Evolutionary conservation across 179 eudicot genomes (phyloP).

Genomic region (Sideroxylon spinosum): DNA sequence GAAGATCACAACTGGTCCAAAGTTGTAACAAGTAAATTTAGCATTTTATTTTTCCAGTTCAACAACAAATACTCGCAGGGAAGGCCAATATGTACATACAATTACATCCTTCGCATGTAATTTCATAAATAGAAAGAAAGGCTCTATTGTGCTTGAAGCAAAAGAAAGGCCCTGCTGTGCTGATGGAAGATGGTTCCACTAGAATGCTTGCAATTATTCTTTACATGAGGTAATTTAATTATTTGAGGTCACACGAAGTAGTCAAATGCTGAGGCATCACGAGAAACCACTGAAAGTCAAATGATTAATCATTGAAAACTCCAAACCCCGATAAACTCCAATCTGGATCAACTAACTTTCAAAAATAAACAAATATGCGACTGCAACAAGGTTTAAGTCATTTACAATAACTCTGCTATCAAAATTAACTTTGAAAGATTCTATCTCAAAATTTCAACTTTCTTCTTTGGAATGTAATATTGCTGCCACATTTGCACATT

Average conservation of each 20-base stretch:
- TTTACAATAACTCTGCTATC: not conserved
- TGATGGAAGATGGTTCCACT: not conserved
- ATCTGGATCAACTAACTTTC: not conserved
- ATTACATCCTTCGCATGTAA: not conserved
- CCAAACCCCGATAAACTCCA: not conserved
- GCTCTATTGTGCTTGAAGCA: not conserved
- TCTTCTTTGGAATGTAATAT: not conserved
- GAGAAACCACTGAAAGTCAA: conserved; percentile 1
- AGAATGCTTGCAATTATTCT: not conserved
- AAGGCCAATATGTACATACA: not conserved
- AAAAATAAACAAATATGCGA: not conserved
- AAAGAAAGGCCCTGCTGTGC: not conserved
- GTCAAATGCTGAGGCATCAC: not conserved
- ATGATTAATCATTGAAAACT: not conserved
- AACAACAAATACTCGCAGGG: not conserved
- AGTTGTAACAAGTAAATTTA: not conserved
- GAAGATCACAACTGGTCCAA: not conserved
- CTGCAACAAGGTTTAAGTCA: not conserved
- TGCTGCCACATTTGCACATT: not conserved
- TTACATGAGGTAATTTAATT: too few relatives aligned
- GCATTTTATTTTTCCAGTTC: not conserved
- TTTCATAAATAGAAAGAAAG: not conserved
- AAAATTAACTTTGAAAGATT: too few relatives aligned
- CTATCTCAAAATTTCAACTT: too few relatives aligned
- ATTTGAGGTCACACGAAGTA: not conserved